Percentiles rank a stretch among this genome's conserved stretches.
Evolutionary conservation across 148 eudicot species (phyloP).

Genomic region (Chenopodium formosanum): DNA sequence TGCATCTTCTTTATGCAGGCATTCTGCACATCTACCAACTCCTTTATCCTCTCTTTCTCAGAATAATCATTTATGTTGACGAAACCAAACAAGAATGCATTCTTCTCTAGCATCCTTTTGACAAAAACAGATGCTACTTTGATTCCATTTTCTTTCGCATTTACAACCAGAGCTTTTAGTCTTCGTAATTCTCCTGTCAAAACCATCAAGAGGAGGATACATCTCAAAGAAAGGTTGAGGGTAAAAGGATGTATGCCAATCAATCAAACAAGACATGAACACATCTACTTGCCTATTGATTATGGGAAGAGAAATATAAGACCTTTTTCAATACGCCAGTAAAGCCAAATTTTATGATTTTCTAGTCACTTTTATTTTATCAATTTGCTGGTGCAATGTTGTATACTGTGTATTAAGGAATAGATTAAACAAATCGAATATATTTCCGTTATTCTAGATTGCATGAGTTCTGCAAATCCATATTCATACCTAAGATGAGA

Average conservation of each 20-base stretch:
- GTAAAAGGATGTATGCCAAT: neutral
- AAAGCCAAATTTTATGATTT: neutral
- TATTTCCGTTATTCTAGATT: too few species aligned
- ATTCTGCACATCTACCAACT: constrained; percentile 56
- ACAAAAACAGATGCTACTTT: constrained; percentile 50
- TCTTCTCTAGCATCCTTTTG: constrained; percentile 65
- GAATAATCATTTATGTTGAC: constrained; percentile 61
- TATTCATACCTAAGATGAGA: neutral
- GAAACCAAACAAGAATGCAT: constrained; percentile 65
- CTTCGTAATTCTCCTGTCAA: constrained; percentile 59
- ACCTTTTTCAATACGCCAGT: neutral
- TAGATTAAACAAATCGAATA: too few species aligned
- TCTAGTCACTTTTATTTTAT: neutral
- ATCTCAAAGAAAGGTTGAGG: neutral
- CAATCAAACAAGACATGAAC: neutral
- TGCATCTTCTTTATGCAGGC: constrained; percentile 55
- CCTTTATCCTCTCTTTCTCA: constrained; percentile 57
- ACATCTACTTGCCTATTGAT: neutral
- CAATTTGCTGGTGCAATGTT: neutral
- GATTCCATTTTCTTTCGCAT: constrained; percentile 51
- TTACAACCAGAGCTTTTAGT: constrained; percentile 51
- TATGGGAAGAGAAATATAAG: neutral
- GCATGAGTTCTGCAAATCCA: neutral
- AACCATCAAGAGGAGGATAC: constrained; percentile 11
- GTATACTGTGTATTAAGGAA: neutral